phyloP scores from a whole-genome alignment of 352 stramenopile genomes.

The Phytophthora ohioensis region DNA sequence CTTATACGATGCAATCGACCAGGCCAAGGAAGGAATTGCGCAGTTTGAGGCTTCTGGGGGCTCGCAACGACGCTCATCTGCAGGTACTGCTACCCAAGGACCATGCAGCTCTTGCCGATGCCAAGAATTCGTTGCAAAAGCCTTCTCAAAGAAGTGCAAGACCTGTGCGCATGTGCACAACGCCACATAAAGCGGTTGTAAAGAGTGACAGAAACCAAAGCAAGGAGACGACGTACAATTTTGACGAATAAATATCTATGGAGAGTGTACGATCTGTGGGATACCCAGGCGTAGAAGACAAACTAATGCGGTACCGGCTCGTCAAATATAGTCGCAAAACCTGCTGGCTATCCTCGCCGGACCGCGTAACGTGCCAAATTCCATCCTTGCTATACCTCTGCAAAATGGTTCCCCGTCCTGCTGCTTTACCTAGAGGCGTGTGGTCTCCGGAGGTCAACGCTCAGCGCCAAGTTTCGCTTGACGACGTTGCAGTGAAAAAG shows the following conservation, averaged over 20 bases:
- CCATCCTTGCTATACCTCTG: background rate
- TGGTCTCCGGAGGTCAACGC: constrained; percentile 68
- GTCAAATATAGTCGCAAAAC: background rate
- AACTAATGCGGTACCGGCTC: background rate
- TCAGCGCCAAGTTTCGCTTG: constrained; percentile 25
- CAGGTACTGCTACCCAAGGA: constrained; percentile 32
- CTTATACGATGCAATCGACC: constrained; percentile 80
- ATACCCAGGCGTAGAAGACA: no score
- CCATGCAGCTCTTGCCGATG: constrained; percentile 66
- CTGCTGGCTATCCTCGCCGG: background rate
- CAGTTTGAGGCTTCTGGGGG: constrained; percentile 56
- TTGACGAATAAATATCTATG: constrained; percentile 35
- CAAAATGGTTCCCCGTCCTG: constrained; percentile 14
- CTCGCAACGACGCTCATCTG: constrained; percentile 15
- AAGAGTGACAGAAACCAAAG: background rate
- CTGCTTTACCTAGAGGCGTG: constrained; percentile 34
- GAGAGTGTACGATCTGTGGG: background rate
- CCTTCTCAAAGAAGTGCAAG: constrained; percentile 86
- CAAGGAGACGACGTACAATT: constrained; percentile 17
- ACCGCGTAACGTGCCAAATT: background rate
- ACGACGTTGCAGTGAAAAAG: constrained; percentile 29
- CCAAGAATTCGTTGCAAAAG: constrained; percentile 63
- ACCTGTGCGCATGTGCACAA: constrained; percentile 67
- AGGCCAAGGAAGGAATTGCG: constrained; percentile 76
- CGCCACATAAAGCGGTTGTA: constrained; percentile 13